Conservation (phyloP, 75 land plant species). For the Chamaecyparis obtusa region DNA sequence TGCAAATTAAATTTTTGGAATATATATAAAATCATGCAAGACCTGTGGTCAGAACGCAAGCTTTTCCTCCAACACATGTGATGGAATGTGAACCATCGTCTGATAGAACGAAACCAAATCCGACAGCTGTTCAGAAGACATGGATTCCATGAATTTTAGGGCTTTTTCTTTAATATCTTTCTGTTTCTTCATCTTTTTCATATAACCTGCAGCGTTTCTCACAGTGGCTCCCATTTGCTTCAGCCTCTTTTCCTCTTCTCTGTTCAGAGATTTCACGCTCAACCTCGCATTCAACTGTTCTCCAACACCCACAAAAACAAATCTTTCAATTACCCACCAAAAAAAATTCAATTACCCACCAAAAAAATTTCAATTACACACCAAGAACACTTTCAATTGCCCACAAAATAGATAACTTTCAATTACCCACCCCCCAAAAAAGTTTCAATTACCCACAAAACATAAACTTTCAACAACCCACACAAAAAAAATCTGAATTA, state of each 20-base stretch:
- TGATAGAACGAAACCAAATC: constrained; percentile 51
- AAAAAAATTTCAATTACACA: too few relatives aligned
- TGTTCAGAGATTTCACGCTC: constrained; percentile 32
- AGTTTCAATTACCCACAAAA: too few relatives aligned
- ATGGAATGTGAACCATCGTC: constrained; percentile 51
- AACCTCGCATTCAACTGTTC: neutral
- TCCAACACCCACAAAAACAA: too few relatives aligned
- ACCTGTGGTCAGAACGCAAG: neutral
- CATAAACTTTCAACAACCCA: too few relatives aligned
- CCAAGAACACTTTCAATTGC: too few relatives aligned
- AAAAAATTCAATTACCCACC: too few relatives aligned
- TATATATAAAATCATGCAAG: too few relatives aligned
- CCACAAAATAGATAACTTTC: too few relatives aligned
- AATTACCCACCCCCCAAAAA: too few relatives aligned
- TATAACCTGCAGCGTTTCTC: constrained; percentile 57
- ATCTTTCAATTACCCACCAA: neutral
- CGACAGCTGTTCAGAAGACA: constrained; percentile 44
- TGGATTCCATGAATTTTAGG: constrained; percentile 39
- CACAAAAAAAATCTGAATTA: too few relatives aligned
- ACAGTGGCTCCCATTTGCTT: constrained; percentile 95
- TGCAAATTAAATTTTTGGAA: too few relatives aligned
- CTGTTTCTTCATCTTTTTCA: constrained; percentile 36
- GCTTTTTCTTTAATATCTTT: constrained; percentile 35
- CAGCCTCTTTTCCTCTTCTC: constrained; percentile 73
- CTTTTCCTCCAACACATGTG: constrained; percentile 45